Evolutionary conservation across 2,329 filamentous ascomycete genomes (phyloP).

Genomic region (Venturiaceae sp.): DNA sequence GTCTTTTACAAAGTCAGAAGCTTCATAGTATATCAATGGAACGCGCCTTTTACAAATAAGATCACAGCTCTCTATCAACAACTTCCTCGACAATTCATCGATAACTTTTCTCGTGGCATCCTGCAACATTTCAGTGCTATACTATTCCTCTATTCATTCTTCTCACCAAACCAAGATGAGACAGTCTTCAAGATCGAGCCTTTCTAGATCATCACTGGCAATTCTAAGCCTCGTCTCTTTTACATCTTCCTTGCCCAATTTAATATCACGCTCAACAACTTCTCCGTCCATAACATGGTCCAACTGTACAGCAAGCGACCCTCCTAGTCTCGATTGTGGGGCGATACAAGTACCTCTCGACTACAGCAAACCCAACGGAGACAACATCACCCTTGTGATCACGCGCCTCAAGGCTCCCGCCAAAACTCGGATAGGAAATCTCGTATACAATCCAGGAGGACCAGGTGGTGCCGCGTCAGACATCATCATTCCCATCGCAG

Average conservation of each 20-base stretch:
- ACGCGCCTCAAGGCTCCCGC: slow-evolving; percentile 13
- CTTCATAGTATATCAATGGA: no score
- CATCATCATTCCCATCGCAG: neutral
- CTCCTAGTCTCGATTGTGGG: slow-evolving; percentile 2
- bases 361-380: slow-evolving; percentile 17
- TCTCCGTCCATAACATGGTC: neutral
- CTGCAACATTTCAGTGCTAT: neutral
- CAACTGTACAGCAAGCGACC: neutral
- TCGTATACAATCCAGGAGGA: slow-evolving; percentile 34
- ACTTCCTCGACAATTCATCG: neutral
- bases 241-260: neutral
- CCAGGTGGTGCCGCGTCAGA: slow-evolving; percentile 25
- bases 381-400: neutral
- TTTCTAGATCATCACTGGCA: neutral
- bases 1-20: no score
- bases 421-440: slow-evolving; percentile 20
- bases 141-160: neutral
- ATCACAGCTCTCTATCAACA: neutral
- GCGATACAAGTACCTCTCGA: slow-evolving; percentile 20
- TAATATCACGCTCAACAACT: neutral
- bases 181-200: neutral
- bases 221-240: neutral
- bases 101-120: neutral
- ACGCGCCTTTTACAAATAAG: no score
- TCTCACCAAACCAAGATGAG: neutral